Conservation (phyloP, 306 rosid species). For the Rubus idaeus region DNA sequence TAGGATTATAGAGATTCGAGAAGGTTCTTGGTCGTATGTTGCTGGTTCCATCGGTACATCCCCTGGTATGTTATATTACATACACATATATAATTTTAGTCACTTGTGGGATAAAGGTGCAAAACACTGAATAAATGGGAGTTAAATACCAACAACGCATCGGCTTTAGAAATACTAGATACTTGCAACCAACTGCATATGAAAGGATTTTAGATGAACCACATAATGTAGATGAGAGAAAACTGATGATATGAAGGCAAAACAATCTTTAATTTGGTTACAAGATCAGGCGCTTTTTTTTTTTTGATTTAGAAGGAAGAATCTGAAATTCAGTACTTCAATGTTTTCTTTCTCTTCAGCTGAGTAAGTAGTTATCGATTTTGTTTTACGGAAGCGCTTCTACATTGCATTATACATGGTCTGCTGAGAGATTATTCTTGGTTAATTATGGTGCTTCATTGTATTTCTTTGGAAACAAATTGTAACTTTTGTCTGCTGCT, state of each 20-base stretch:
- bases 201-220: background rate
- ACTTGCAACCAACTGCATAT: background rate
- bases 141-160: background rate
- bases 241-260: background rate
- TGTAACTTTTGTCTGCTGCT: conserved; percentile 35
- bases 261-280: background rate
- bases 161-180: background rate
- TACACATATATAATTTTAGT: background rate
- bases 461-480: conserved; percentile 17
- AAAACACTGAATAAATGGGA: background rate
- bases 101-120: background rate
- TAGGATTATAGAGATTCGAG: conserved; percentile 80
- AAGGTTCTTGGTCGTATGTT: conserved; percentile 93
- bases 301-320: background rate
- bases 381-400: background rate
- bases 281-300: background rate
- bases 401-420: background rate
- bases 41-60: conserved; percentile 80
- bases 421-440: background rate
- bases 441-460: conserved; percentile 6
- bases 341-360: background rate
- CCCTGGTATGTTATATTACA: conserved; percentile 59
- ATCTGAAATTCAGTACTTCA: background rate
- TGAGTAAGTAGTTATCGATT: background rate
- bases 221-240: conserved; percentile 1